phyloP scores from a whole-genome alignment of 345 rosid species.

The Eucalyptus sp. region DNA sequence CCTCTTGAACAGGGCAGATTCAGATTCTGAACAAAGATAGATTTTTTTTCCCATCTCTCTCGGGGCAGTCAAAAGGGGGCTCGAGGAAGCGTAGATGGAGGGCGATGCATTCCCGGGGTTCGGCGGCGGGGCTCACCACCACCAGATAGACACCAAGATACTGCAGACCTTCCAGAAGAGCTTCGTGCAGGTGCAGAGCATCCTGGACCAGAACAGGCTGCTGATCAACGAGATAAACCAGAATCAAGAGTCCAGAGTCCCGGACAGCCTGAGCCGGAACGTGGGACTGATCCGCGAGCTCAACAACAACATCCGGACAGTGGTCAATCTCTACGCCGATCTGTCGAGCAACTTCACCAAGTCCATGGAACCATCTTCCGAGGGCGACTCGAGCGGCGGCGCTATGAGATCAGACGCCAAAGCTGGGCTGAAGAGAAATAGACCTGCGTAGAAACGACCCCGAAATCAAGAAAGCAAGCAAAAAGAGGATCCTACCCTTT shows the following conservation, averaged over 20 bases:
- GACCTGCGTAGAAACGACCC: constrained; percentile 19
- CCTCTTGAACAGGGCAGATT: background rate
- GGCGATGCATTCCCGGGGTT: constrained; percentile 41
- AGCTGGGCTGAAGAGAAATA: constrained; percentile 41
- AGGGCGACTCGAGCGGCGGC: constrained; percentile 49
- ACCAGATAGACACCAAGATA: constrained; percentile 40
- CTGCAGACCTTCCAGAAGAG: constrained; percentile 62
- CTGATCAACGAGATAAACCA: constrained; percentile 72
- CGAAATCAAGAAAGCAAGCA: background rate
- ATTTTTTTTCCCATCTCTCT: background rate
- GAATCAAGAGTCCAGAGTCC: constrained; percentile 69
- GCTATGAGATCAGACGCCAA: constrained; percentile 27
- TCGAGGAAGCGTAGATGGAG: constrained; percentile 24
- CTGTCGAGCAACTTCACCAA: constrained; percentile 55
- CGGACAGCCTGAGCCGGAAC: constrained; percentile 58
- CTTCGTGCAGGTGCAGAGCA: constrained; percentile 59
- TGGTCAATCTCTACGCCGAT: constrained; percentile 57
- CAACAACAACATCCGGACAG: constrained; percentile 70
- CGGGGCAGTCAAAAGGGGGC: background rate
- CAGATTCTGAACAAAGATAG: background rate
- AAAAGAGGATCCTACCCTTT: background rate
- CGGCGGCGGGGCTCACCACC: constrained; percentile 19
- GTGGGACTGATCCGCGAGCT: constrained; percentile 72
- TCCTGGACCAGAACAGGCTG: constrained; percentile 59
- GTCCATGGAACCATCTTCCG: constrained; percentile 51